A percentile compares a stretch with the other conserved stretches of the same genome.
These are phyloP conservation scores for Proliferodiscus dingleyae DNA, from an alignment of 2,329 filamentous ascomycete genomes.

Conservation along the genomic window DNA sequence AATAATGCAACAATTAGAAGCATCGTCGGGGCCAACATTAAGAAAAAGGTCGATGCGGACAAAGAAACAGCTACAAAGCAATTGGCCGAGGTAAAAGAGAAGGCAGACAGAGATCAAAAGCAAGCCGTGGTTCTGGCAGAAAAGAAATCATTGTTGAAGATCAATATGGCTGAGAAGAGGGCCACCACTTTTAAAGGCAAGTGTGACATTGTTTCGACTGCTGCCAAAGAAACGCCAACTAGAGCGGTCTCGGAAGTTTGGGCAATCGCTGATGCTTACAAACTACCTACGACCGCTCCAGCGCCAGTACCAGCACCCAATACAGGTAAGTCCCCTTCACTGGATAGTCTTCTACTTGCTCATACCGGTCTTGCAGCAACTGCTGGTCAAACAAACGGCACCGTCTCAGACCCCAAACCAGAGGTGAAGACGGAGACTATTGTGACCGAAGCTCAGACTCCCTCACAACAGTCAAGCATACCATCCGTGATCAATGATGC, in stretches of 20 bases:
- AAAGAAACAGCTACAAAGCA: conserved; percentile 51
- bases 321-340: conserved; percentile 7
- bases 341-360: background rate
- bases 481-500: conserved; percentile 17
- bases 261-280: conserved; percentile 69
- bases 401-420: conserved; percentile 8
- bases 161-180: conserved; percentile 76
- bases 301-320: conserved; percentile 11
- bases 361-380: conserved; percentile 10
- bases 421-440: conserved; percentile 19
- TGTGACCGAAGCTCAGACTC: conserved; percentile 6
- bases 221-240: conserved; percentile 79
- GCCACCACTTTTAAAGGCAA: conserved; percentile 62
- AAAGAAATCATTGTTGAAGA: conserved; percentile 68
- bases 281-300: conserved; percentile 35
- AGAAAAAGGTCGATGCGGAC: conserved; percentile 63
- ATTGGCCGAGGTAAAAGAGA: conserved; percentile 46
- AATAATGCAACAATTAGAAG: conserved; percentile 50
- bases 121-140: conserved; percentile 67
- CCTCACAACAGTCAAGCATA: conserved; percentile 9
- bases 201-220: conserved; percentile 72
- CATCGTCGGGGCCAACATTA: conserved; percentile 59
- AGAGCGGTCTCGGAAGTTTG: conserved; percentile 82
- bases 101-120: conserved; percentile 24
- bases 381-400: conserved; percentile 19